Evolutionary conservation across 148 eudicot genomes (phyloP).

Genomic region (Vaccinium macrocarpon): DNA sequence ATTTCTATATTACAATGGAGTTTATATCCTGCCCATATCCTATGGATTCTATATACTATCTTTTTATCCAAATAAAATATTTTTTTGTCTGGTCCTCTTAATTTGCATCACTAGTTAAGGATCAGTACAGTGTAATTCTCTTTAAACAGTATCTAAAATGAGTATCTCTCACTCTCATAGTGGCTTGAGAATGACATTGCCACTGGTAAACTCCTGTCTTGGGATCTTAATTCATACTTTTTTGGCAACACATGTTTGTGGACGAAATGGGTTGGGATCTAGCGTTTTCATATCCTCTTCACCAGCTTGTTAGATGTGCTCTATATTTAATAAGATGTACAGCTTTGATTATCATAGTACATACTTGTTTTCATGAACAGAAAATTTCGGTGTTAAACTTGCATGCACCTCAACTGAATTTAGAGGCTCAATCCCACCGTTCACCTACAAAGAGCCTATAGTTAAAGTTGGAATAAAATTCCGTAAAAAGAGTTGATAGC

Average conservation of each 20-base stretch:
- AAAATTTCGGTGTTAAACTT: neutral
- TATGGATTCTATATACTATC: too few relatives aligned
- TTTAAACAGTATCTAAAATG: neutral
- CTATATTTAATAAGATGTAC: neutral
- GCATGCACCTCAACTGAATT: too few relatives aligned
- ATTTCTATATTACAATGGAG: too few relatives aligned
- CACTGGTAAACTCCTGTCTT: neutral
- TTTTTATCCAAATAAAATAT: too few relatives aligned
- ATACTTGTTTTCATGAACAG: neutral
- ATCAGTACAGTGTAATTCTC: neutral
- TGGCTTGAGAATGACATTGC: conserved; percentile 8
- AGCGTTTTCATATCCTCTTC: neutral
- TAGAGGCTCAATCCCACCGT: too few relatives aligned
- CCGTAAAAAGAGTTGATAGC: too few relatives aligned
- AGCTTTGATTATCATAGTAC: neutral
- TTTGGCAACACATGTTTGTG: neutral
- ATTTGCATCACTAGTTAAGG: neutral
- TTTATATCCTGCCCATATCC: too few relatives aligned
- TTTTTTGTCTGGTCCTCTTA: neutral
- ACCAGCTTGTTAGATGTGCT: neutral
- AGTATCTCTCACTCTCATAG: neutral
- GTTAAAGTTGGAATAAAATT: too few relatives aligned
- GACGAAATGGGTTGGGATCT: neutral
- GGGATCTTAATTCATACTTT: neutral
- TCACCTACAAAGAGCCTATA: too few relatives aligned